These are phyloP conservation scores for Trichocomaceae sp. DNA, from an alignment of 2,329 filamentous ascomycete species.

Conservation along the genomic window DNA sequence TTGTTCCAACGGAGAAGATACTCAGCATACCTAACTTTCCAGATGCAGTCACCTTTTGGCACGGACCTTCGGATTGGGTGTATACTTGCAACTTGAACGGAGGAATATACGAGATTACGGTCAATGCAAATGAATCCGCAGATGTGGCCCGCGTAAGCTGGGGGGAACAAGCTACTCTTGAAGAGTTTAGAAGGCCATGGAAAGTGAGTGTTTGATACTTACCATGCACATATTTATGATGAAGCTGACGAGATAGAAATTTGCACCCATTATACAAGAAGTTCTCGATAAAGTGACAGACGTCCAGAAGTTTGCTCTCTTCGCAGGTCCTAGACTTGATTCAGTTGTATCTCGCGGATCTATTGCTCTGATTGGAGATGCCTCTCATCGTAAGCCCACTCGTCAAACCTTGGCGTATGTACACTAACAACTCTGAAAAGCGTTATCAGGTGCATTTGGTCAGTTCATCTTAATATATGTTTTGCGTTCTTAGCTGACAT, in stretches of 20 bases:
- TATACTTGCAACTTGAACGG: constrained; percentile 19
- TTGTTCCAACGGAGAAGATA: constrained; percentile 35
- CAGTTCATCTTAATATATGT: no score
- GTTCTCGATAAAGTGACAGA: not conserved
- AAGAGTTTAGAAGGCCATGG: not conserved
- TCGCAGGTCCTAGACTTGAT: constrained; percentile 1
- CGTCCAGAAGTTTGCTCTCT: constrained; percentile 6
- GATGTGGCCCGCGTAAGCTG: constrained; percentile 11
- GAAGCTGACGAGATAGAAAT: constrained; percentile 5
- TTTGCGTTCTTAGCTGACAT: no score
- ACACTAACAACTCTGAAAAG: not conserved
- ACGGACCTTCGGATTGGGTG: constrained; percentile 37
- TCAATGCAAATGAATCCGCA: constrained; percentile 5
- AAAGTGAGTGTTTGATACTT: not conserved
- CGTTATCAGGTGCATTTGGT: constrained; percentile 14
- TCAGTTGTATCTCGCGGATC: not conserved
- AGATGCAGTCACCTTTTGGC: constrained; percentile 39
- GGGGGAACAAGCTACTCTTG: constrained; percentile 9
- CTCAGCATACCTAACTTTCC: constrained; percentile 28
- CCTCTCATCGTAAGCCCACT: constrained; percentile 12
- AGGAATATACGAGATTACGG: constrained; percentile 11
- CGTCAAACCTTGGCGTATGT: not conserved
- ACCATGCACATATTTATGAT: no score
- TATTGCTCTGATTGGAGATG: constrained; percentile 11
- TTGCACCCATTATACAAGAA: not conserved